phyloP scores from a whole-genome alignment of 306 rosid genomes.

The Quercus agrifolia region DNA sequence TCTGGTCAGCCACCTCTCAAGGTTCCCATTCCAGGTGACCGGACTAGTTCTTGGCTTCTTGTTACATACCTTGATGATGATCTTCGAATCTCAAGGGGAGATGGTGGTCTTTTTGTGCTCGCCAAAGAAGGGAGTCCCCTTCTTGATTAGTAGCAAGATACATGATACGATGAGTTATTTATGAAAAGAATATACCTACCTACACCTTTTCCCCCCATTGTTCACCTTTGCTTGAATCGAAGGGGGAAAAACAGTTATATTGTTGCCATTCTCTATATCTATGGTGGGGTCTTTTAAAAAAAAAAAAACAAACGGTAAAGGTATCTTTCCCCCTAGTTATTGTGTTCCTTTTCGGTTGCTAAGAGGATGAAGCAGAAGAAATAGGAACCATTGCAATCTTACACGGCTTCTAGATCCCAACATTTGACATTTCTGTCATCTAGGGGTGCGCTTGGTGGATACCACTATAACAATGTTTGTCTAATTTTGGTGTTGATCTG shows the following conservation, averaged over 20 bases:
- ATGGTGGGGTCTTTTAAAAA: no score
- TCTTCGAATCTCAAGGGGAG: constrained; percentile 89
- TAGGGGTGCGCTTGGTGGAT: no score
- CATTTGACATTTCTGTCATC: no score
- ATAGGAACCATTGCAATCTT: no score
- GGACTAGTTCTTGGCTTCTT: constrained; percentile 85
- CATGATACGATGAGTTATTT: neutral
- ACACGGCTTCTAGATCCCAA: no score
- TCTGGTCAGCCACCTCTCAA: constrained; percentile 85
- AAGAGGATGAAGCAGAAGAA: no score
- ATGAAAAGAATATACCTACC: neutral
- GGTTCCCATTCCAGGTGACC: constrained; percentile 85
- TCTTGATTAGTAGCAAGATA: constrained; percentile 47
- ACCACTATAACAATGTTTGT: no score
- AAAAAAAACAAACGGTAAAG: no score
- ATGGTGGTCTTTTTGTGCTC: constrained; percentile 90
- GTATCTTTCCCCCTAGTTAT: no score
- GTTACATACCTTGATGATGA: constrained; percentile 80
- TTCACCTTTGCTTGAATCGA: neutral
- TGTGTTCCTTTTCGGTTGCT: no score
- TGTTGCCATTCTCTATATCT: no score
- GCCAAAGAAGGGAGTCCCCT: constrained; percentile 83
- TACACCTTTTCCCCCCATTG: neutral
- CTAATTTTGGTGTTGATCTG: no score
- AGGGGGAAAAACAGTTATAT: neutral